Conservation (phyloP, 225 moss, liverwort and hornwort species). For the Lunularia cruciata region DNA sequence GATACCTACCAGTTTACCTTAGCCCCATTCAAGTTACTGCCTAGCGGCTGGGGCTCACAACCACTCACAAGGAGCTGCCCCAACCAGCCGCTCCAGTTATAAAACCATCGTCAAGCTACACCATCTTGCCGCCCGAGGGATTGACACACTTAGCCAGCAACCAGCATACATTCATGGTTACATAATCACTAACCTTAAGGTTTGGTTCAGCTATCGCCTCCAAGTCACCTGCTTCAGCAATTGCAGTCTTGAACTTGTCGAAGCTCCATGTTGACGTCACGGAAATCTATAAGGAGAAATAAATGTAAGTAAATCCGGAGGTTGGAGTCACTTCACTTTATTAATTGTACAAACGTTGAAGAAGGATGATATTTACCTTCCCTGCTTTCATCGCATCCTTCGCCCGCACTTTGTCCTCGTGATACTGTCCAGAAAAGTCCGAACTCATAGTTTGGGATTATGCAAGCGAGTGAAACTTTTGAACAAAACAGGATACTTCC, state of each 20-base stretch:
- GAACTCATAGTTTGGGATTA: no score
- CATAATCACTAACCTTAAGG: conserved; percentile 99
- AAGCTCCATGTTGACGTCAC: conserved; percentile 84
- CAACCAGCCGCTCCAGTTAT: conserved; percentile 40
- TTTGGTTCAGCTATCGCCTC: conserved; percentile 99
- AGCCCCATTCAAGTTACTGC: conserved; percentile 45
- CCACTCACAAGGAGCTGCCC: conserved; percentile 25
- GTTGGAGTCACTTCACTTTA: neutral
- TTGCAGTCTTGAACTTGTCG: conserved; percentile 99
- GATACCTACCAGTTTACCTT: conserved; percentile 54
- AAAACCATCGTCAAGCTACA: conserved; percentile 51
- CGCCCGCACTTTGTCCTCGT: conserved; percentile 83
- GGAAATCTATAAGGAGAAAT: conserved; percentile 53
- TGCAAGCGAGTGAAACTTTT: no score
- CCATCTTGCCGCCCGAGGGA: conserved; percentile 43
- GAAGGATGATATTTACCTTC: conserved; percentile 64
- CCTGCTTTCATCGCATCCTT: conserved; percentile 98
- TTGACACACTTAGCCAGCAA: conserved; percentile 66
- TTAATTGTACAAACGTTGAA: neutral
- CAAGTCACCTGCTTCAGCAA: conserved; percentile 99
- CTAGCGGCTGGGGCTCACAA: conserved; percentile 38
- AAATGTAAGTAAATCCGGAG: neutral
- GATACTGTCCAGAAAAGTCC: conserved; percentile 70
- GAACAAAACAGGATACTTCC: no score
- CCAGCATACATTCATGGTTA: conserved; percentile 55